These are phyloP conservation scores for Neoboletus brunneissimus DNA, from an alignment of 768 basidiomycete genomes.

Conservation along the genomic window DNA sequence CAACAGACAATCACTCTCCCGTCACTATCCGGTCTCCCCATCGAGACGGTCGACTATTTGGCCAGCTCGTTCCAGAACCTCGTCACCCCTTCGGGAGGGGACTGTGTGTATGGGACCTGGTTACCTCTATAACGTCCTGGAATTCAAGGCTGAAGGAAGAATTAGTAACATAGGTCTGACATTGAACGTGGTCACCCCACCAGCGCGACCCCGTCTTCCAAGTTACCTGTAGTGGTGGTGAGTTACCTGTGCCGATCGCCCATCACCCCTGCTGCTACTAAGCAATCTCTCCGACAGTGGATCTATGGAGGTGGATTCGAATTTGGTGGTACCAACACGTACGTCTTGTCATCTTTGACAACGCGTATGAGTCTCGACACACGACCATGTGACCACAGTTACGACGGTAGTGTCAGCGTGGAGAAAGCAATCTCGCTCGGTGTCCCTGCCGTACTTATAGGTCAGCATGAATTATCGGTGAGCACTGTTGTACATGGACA, in stretches of 20 bases:
- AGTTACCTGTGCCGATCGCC: constrained; percentile 13
- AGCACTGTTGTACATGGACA: neutral
- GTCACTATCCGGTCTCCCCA: constrained; percentile 9
- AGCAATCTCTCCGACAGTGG: constrained; percentile 20
- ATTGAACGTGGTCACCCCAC: constrained; percentile 49
- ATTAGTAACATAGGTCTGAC: constrained; percentile 39
- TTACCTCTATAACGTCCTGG: neutral
- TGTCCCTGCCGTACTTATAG: constrained; percentile 36
- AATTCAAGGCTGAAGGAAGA: neutral
- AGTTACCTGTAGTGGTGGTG: constrained; percentile 55
- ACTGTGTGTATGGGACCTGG: constrained; percentile 38
- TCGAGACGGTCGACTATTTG: constrained; percentile 19
- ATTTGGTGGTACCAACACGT: constrained; percentile 22
- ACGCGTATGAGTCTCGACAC: neutral
- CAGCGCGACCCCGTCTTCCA: constrained; percentile 37
- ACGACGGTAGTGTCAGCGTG: constrained; percentile 28
- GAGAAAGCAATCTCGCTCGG: constrained; percentile 29
- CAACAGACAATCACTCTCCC: constrained; percentile 8
- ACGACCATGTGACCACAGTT: neutral
- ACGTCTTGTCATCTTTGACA: neutral
- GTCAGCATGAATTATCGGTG: constrained; percentile 44
- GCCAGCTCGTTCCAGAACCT: constrained; percentile 30
- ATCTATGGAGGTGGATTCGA: constrained; percentile 38
- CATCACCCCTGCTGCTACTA: neutral
- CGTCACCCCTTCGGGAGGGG: constrained; percentile 38